Conservation (phyloP, 768 basidiomycete genomes). For the Macrolepiota fuliginosa region DNA sequence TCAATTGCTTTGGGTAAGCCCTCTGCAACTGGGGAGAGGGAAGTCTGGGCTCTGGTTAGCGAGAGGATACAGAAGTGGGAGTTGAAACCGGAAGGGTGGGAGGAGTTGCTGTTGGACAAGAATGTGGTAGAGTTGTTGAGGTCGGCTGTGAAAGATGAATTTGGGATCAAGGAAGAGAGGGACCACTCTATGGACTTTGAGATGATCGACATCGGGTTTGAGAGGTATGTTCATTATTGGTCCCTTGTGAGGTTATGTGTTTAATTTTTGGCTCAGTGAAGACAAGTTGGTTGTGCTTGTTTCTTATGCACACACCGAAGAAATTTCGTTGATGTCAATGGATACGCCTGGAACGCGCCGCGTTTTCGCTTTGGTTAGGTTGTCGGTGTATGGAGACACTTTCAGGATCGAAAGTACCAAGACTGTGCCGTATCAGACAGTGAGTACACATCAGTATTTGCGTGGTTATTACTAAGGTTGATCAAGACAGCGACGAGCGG, state of each 20-base stretch:
- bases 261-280: constrained; percentile 29
- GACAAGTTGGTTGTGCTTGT: constrained; percentile 59
- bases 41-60: constrained; percentile 70
- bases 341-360: constrained; percentile 51
- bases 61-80: constrained; percentile 71
- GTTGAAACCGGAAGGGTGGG: constrained; percentile 66
- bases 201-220: constrained; percentile 64
- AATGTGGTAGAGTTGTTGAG: constrained; percentile 52
- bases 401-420: constrained; percentile 49
- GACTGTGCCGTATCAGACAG: constrained; percentile 75
- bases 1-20: constrained; percentile 53
- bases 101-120: constrained; percentile 55
- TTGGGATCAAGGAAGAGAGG: constrained; percentile 35
- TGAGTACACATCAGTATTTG: constrained; percentile 30
- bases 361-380: constrained; percentile 59
- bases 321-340: constrained; percentile 5
- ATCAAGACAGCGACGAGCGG: constrained; percentile 61
- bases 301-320: constrained; percentile 61
- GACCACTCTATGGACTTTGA: constrained; percentile 65
- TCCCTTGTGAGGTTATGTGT: constrained; percentile 3
- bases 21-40: constrained; percentile 42
- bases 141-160: constrained; percentile 42
- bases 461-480: background rate
- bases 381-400: constrained; percentile 38
- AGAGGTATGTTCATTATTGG: constrained; percentile 38